Conservation (phyloP, 2,329 filamentous ascomycete genomes). For the Fusarium euwallaceae region DNA sequence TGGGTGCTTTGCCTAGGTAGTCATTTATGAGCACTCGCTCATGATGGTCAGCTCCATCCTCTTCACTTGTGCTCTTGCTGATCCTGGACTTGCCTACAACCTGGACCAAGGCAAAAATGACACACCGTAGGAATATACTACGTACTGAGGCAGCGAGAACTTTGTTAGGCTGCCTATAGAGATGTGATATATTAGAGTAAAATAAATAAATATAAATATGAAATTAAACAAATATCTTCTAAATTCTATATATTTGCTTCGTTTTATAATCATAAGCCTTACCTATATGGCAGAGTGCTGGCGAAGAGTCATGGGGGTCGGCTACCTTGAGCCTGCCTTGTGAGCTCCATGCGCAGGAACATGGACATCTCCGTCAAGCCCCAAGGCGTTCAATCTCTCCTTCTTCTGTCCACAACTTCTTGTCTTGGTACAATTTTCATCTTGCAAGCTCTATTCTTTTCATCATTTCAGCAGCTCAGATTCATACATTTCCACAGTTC, state of each 20-base stretch:
- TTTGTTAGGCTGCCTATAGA: too few species aligned
- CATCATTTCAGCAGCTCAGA: background rate
- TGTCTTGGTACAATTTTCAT: background rate
- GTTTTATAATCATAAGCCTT: too few species aligned
- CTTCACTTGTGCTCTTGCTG: background rate
- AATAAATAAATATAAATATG: too few species aligned
- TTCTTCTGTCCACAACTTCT: background rate
- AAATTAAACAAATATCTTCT: too few species aligned
- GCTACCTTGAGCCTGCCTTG: background rate
- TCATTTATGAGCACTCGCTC: background rate
- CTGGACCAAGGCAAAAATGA: too few species aligned
- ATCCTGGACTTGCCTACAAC: background rate
- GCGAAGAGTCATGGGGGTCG: background rate
- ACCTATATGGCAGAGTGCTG: too few species aligned
- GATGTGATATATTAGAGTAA: too few species aligned
- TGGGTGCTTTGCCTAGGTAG: background rate
- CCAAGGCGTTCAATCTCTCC: background rate
- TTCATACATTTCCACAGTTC: background rate
- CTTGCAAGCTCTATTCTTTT: background rate
- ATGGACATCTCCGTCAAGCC: background rate
- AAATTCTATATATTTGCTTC: too few species aligned
- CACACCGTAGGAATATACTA: too few species aligned
- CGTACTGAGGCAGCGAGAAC: too few species aligned
- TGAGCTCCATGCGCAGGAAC: background rate
- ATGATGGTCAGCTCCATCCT: background rate